These are phyloP conservation scores for Vigna reflexopilosa DNA, from an alignment of 306 rosid genomes.

Conservation along the genomic window DNA sequence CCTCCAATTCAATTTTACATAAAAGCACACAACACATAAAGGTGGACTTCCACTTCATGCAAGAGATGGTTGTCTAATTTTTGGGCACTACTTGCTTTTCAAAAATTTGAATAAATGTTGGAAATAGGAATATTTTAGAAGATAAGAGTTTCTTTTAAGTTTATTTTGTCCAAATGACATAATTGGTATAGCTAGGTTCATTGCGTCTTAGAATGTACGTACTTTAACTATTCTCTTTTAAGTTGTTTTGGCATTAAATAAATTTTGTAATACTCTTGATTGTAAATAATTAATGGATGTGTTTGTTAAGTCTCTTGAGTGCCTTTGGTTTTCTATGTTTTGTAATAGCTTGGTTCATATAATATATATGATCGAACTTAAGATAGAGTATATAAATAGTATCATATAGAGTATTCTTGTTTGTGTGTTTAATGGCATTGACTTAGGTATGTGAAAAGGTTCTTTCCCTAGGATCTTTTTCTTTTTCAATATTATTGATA, in stretches of 20 bases:
- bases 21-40: background rate
- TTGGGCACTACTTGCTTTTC: constrained; percentile 1
- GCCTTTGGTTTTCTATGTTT: background rate
- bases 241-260: constrained; percentile 13
- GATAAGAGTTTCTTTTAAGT: background rate
- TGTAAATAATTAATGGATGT: background rate
- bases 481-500: constrained; percentile 34
- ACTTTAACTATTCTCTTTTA: background rate
- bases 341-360: constrained; percentile 3
- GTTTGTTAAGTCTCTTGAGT: constrained; percentile 6
- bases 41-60: background rate
- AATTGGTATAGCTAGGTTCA: background rate
- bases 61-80: background rate
- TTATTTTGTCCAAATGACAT: background rate
- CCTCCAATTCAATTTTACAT: constrained; percentile 10
- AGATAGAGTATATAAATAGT: background rate
- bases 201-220: background rate
- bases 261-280: background rate
- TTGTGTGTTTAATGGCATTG: constrained; percentile 16
- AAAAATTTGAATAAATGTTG: constrained; percentile 5
- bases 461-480: constrained; percentile 21
- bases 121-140: background rate
- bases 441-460: background rate
- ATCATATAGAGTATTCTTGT: constrained; percentile 8
- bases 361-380: background rate